These are phyloP conservation scores for Floccularia luteovirens DNA, from an alignment of 768 basidiomycete genomes.

Conservation along the genomic window DNA sequence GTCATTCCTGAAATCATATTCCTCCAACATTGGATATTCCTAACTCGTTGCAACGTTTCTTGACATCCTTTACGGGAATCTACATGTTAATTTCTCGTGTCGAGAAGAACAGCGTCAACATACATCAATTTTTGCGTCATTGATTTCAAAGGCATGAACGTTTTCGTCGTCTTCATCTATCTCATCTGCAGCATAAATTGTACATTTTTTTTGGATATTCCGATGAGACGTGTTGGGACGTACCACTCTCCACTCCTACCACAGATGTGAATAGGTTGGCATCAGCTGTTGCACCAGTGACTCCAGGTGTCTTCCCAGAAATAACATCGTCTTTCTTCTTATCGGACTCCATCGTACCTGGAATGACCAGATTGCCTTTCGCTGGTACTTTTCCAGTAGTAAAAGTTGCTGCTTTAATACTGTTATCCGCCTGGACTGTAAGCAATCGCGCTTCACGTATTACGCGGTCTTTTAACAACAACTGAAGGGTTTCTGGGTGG, in stretches of 20 bases:
- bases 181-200: slow-evolving; percentile 53
- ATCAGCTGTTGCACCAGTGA: slow-evolving; percentile 33
- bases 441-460: slow-evolving; percentile 82
- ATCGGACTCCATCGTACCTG: slow-evolving; percentile 74
- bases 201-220: not conserved
- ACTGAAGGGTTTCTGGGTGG: slow-evolving; percentile 88
- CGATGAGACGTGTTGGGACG: slow-evolving; percentile 1
- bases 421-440: slow-evolving; percentile 59
- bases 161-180: slow-evolving; percentile 97
- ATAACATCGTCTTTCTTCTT: slow-evolving; percentile 50
- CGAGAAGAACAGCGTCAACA: slow-evolving; percentile 13
- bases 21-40: slow-evolving; percentile 98
- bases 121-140: slow-evolving; percentile 90
- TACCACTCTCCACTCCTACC: slow-evolving; percentile 89
- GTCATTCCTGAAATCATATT: slow-evolving; percentile 98
- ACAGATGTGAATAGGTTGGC: slow-evolving; percentile 89
- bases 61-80: slow-evolving; percentile 67
- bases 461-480: slow-evolving; percentile 76
- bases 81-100: slow-evolving; percentile 2
- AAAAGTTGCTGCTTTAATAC: slow-evolving; percentile 69
- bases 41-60: slow-evolving; percentile 92
- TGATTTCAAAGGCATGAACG: slow-evolving; percentile 95
- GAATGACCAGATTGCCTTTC: slow-evolving; percentile 77
- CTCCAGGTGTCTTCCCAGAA: slow-evolving; percentile 17
- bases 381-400: slow-evolving; percentile 79